These are phyloP conservation scores for Plasmopara muralis DNA, from an alignment of 352 stramenopile genomes.

Conservation along the genomic window DNA sequence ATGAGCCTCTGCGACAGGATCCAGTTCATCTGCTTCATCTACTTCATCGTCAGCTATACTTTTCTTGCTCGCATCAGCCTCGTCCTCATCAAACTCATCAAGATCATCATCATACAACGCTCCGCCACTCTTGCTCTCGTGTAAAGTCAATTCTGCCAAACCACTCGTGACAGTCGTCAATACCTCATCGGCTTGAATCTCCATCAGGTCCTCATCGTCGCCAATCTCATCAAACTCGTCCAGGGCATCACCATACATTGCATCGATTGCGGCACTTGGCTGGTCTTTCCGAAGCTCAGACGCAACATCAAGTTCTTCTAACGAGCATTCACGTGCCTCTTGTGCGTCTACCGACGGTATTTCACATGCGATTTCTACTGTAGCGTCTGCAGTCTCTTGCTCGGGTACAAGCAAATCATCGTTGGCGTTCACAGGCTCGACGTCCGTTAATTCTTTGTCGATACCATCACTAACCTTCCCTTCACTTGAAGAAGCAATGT, in stretches of 20 bases:
- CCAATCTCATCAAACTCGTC: constrained; percentile 50
- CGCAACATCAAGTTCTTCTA: constrained; percentile 2
- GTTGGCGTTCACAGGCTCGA: background rate
- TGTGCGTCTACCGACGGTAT: background rate
- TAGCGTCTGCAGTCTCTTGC: background rate
- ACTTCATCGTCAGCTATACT: constrained; percentile 1
- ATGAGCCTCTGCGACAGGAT: background rate
- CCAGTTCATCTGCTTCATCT: background rate
- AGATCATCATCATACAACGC: constrained; percentile 33
- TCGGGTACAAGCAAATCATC: background rate
- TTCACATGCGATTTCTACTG: background rate
- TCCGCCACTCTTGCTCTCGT: constrained; percentile 29
- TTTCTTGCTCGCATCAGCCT: constrained; percentile 6
- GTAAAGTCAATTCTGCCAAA: constrained; percentile 8
- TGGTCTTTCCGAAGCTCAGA: constrained; percentile 5
- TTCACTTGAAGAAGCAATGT: background rate
- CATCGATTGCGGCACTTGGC: constrained; percentile 22
- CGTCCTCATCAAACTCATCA: constrained; percentile 28
- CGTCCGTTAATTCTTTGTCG: background rate
- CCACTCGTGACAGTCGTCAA: constrained; percentile 4
- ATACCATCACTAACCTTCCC: background rate
- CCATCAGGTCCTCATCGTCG: constrained; percentile 29
- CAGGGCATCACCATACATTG: constrained; percentile 51
- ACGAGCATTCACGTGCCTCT: background rate
- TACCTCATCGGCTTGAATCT: constrained; percentile 18